Percentiles rank a stretch among this genome's conserved stretches.
phyloP scores from a whole-genome alignment of 176 grass and related monocot genomes.

The maize (Zea mays) region DNA sequence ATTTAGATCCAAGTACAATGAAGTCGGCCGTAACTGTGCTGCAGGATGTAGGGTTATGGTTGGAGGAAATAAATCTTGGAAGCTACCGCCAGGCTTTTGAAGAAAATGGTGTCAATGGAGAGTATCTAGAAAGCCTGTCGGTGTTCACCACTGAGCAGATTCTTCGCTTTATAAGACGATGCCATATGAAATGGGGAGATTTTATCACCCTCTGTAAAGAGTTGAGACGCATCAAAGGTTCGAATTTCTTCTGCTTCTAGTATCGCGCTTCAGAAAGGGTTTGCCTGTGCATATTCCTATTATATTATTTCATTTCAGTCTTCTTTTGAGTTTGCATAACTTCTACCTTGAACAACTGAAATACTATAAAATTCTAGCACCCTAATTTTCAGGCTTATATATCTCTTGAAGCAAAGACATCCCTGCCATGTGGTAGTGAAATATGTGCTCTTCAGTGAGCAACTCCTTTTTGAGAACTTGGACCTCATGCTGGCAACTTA shows the following conservation, averaged over 20 bases:
- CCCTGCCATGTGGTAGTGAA: neutral
- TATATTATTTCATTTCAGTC: neutral
- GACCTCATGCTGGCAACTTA: neutral
- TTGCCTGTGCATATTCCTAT: neutral
- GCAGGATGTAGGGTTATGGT: constrained; percentile 96
- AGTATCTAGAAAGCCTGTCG: constrained; percentile 79
- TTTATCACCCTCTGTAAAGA: constrained; percentile 96
- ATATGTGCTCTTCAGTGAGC: neutral
- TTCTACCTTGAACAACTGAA: neutral
- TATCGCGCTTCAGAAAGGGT: constrained; percentile 2
- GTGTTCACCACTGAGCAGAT: constrained; percentile 96
- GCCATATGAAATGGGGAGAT: constrained; percentile 93
- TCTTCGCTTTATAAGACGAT: constrained; percentile 86
- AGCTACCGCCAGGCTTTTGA: constrained; percentile 71
- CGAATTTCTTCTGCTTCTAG: constrained; percentile 20
- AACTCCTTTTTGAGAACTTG: neutral
- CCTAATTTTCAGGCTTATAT: neutral
- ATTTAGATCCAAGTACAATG: constrained; percentile 4
- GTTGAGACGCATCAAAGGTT: constrained; percentile 92
- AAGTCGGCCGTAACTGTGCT: constrained; percentile 1
- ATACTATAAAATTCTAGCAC: neutral
- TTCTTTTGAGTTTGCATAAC: neutral
- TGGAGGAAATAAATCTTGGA: constrained; percentile 87
- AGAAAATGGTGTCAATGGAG: constrained; percentile 85
- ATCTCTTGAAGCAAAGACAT: neutral